These are phyloP conservation scores for Dioscorea cayenensis DNA, from an alignment of 116 monocot species.

Conservation along the genomic window DNA sequence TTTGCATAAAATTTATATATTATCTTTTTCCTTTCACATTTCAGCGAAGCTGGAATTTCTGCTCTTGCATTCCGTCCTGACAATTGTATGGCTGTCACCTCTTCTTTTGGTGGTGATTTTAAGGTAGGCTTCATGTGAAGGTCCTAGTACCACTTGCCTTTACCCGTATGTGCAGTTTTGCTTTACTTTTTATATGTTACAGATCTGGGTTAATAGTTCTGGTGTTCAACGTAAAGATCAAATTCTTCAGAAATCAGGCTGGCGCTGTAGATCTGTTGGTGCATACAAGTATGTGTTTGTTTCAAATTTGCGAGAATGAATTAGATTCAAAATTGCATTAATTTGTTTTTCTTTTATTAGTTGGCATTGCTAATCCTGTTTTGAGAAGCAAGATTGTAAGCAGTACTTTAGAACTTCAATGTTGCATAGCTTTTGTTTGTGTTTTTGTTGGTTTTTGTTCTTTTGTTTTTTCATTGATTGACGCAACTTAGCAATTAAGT, in stretches of 20 bases:
- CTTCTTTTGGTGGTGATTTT: conserved; percentile 88
- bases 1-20: not conserved
- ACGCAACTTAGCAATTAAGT: too few relatives aligned
- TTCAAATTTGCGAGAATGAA: not conserved
- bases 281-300: conserved; percentile 71
- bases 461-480: too few relatives aligned
- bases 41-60: conserved; percentile 71
- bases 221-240: conserved; percentile 20
- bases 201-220: conserved; percentile 64
- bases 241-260: conserved; percentile 53
- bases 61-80: conserved; percentile 67
- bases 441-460: too few relatives aligned
- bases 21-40: not conserved
- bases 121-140: conserved; percentile 41
- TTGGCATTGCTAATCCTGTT: too few relatives aligned
- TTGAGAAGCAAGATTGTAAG: too few relatives aligned
- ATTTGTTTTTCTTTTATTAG: too few relatives aligned
- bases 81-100: conserved; percentile 65
- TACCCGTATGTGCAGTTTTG: not conserved
- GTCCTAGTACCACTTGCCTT: not conserved
- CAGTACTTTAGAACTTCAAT: too few relatives aligned
- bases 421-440: too few relatives aligned
- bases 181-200: not conserved
- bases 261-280: conserved; percentile 94
- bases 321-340: too few relatives aligned